Conservation (phyloP, 2,329 filamentous ascomycete genomes). For the Coniosporium uncinatum region DNA sequence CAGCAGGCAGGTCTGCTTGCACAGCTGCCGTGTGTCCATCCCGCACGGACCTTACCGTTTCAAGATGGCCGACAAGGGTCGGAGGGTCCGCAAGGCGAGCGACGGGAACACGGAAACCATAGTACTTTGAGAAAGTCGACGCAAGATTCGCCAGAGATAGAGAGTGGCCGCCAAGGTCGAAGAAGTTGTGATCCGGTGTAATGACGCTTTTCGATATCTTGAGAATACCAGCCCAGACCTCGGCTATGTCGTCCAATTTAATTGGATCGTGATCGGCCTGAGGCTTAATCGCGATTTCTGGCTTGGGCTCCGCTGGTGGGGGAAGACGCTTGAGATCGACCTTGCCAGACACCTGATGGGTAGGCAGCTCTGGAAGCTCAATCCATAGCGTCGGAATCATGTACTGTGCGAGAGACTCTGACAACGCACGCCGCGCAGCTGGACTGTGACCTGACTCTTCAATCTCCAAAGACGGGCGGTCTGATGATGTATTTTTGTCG, state of each 20-base stretch:
- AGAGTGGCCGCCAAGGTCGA: slow-evolving; percentile 76
- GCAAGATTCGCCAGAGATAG: slow-evolving; percentile 72
- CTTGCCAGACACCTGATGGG: slow-evolving; percentile 75
- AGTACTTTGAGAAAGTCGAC: slow-evolving; percentile 61
- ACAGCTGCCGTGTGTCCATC: slow-evolving; percentile 71
- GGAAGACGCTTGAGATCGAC: slow-evolving; percentile 69
- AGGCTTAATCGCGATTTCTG: slow-evolving; percentile 27
- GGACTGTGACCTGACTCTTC: slow-evolving; percentile 69
- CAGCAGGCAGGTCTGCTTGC: slow-evolving; percentile 67
- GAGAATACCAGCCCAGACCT: slow-evolving; percentile 67
- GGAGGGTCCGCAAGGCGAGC: slow-evolving; percentile 65
- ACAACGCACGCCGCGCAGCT: slow-evolving; percentile 57
- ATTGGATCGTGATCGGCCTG: slow-evolving; percentile 53
- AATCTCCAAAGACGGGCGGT: slow-evolving; percentile 58
- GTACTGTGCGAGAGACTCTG: slow-evolving; percentile 68
- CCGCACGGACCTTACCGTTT: slow-evolving; percentile 63
- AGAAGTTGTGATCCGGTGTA: slow-evolving; percentile 69
- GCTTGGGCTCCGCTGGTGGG: slow-evolving; percentile 34
- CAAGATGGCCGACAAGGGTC: slow-evolving; percentile 67
- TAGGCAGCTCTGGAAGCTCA: slow-evolving; percentile 64
- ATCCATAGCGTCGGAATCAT: slow-evolving; percentile 82
- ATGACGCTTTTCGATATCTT: slow-evolving; percentile 58
- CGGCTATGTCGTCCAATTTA: slow-evolving; percentile 59
- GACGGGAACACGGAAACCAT: slow-evolving; percentile 69
- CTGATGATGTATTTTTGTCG: slow-evolving; percentile 52